Evolutionary conservation across 768 basidiomycete species (phyloP), one percentile per base, ranked within the genome.

Genomic region (Tricholoma saponaceum): DNA sequence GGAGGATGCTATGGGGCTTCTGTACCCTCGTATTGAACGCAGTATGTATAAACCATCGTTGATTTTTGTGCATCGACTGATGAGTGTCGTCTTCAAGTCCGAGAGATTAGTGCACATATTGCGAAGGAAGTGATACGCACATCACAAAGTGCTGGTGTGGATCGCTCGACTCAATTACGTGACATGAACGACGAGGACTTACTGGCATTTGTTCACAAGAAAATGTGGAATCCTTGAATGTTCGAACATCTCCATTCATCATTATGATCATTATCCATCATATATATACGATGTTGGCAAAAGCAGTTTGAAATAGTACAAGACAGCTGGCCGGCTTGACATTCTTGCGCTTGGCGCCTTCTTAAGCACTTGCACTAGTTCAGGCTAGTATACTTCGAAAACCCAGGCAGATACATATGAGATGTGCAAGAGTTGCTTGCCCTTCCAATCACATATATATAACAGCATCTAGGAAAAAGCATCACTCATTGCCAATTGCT

Each of bases 21-120:
- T 98, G 7, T 97, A 97, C 72, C 95, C 95, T 46, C 83, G 84
- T 50, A 78, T 96, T 57, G 83, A 89, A 65, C 81, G 94, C 64
- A 87, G 81, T 83, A 63, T 54, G 75, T 69, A 37, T 26, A 52
- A 33, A 4, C 18, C 28, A n/a, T 30, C 16, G 2, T 30, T 28
- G 7, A n/a, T 49, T 2, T 26, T 18, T 18, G 8, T 50, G 3
- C 13, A n/a, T 18, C 10, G 28, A 30, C 47, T 28, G 9, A 50
- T 28, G 9, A 9, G 6, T n/a, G 47, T 3, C 41, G 32, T 58
- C 39, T 52, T 57, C 55, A 51, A 80, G 80, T 97, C 62, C 81
- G 95, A 32, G 91, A 95, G 68, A 93, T 96, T 65, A 90, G 87
- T 63, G 83, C 83, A 1, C 69, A 78, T 52, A 90, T 97, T 58